Base-by-base conservation (phyloP, 371 early-diverging fungal species). In the Dipsacomyces acuminosporus region DNA sequence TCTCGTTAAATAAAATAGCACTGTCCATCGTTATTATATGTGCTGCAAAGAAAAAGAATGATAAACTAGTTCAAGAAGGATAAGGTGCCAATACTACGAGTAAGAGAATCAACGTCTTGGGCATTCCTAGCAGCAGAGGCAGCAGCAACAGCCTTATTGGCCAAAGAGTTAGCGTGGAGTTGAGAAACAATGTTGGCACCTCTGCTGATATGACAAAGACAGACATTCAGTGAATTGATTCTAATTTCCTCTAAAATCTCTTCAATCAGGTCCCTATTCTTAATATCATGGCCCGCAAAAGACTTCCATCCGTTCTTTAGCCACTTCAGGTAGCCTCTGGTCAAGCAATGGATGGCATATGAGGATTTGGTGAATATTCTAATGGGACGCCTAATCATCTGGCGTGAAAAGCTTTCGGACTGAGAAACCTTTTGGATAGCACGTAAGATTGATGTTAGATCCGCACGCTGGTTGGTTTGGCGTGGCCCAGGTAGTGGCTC, bases 401-500 rank as follows among this genome's bases (percentile, higher is more conserved):
- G n/a, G n/a, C n/a, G n/a, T n/a, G n/a, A n/a, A n/a, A 30, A 30
- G 30, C 30, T 30, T 7, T 30, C 11, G 30, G 30, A 30, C 30
- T 30, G 20, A 23, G 22, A n/a, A n/a, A n/a, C n/a, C n/a, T n/a
- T 26, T 33, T 43, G 40, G 8, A 43, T 5, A 17, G 51, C 51
- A 2, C 41, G 22, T 30, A 38, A 17, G 3, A 51, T 20, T 17
- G 41, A 40, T 2, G 41, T 51, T 21, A 51, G 23, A 11, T 51
- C 51, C 17, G 51, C 51, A 21, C 51, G 51, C 21, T 41, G 22
- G 51, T 51, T 51, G 7, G 51, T 51, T 22, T 51, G 51, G 5
- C 33, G 18, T 14, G n/a, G n/a, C 13, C 20, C 48, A 5, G 13
- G 7, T 5, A 48, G 48, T 14, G 8, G 8, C 20, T 48, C 48